These are phyloP conservation scores for Selaginella tamariscina DNA, from an alignment of 75 land plant genomes.

Conservation along the genomic window DNA sequence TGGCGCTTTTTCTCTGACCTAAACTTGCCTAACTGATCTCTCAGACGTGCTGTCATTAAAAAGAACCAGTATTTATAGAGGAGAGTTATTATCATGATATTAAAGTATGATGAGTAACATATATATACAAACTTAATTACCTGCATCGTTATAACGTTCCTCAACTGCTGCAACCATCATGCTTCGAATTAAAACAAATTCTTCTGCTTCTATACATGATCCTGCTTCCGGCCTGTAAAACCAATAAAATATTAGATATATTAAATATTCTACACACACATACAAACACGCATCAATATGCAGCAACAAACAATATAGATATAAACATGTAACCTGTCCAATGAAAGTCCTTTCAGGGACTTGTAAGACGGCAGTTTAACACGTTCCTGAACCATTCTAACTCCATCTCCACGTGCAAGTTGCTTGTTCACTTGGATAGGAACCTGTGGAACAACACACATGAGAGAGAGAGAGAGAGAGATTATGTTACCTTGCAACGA, in stretches of 20 bases:
- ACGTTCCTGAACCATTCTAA: conserved; percentile 55
- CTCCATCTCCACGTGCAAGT: conserved; percentile 68
- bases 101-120: not conserved
- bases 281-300: too few relatives aligned
- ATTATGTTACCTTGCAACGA: conserved; percentile 52
- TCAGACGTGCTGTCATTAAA: conserved; percentile 38
- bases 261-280: too few relatives aligned
- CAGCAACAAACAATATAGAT: too few relatives aligned
- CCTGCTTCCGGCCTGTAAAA: conserved; percentile 53
- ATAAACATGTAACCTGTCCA: not conserved
- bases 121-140: conserved; percentile 20
- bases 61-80: not conserved
- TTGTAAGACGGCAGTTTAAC: conserved; percentile 30
- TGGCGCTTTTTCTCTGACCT: conserved; percentile 43
- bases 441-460: conserved; percentile 40
- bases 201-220: conserved; percentile 53
- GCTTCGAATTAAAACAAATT: conserved; percentile 54
- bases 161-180: conserved; percentile 76
- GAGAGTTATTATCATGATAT: not conserved
- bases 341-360: not conserved
- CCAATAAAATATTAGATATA: not conserved
- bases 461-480: too few relatives aligned
- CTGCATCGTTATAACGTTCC: conserved; percentile 76
- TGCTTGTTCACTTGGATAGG: conserved; percentile 78
- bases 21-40: conserved; percentile 55